A percentile compares a stretch with the other conserved stretches of the same genome.
phyloP scores from a whole-genome alignment of 1,284 basidiomycete species.

The Boletellus deceptivus region DNA sequence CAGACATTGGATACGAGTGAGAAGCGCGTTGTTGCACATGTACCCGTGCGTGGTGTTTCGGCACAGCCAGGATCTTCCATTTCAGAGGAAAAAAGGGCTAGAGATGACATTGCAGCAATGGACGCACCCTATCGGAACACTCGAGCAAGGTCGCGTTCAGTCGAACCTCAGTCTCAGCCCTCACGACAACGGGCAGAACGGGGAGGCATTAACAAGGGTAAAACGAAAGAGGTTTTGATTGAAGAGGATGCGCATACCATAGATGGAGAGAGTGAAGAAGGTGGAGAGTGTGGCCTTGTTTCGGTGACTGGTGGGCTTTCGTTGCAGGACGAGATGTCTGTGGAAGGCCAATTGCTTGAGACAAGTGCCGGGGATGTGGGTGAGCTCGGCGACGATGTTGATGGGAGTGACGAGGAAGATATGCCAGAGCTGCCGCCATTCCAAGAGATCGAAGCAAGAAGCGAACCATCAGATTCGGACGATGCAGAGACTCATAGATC shows the following conservation, averaged over 20 bases:
- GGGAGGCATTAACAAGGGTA: constrained; percentile 9
- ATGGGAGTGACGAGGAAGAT: background rate
- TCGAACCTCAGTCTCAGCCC: constrained; percentile 8
- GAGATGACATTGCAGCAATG: background rate
- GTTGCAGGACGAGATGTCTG: constrained; percentile 21
- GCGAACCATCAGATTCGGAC: constrained; percentile 28
- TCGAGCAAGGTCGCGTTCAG: constrained; percentile 23
- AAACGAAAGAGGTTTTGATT: constrained; percentile 2
- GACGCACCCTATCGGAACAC: constrained; percentile 19
- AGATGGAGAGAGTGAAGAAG: background rate
- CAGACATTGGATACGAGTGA: constrained; percentile 3
- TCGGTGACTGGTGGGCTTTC: background rate
- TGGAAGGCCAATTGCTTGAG: constrained; percentile 24
- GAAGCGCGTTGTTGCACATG: constrained; percentile 2
- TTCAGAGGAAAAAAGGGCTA: background rate
- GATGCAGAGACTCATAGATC: constrained; percentile 27
- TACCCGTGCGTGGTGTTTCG: constrained; percentile 8
- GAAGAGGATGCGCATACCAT: constrained; percentile 7
- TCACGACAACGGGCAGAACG: background rate
- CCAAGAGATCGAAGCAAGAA: constrained; percentile 14
- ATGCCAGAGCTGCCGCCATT: constrained; percentile 3
- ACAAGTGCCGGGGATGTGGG: background rate
- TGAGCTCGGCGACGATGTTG: background rate
- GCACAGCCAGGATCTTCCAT: constrained; percentile 15
- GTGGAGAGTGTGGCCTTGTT: background rate